Evolutionary conservation across 1,284 basidiomycete genomes (phyloP).

Genomic region (Somion occarium): DNA sequence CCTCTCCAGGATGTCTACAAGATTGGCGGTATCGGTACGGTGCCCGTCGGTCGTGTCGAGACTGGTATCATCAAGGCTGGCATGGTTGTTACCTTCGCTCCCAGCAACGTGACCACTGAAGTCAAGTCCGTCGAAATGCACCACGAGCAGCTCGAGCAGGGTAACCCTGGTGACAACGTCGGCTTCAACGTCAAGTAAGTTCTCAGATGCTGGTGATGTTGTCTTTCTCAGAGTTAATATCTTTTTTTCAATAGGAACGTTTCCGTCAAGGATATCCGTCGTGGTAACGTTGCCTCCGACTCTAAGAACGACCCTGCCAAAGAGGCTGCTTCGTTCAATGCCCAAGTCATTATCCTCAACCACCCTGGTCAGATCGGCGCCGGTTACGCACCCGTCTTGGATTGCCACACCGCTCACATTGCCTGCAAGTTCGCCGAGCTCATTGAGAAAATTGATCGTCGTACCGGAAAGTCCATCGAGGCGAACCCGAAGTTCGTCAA

Average conservation of each 20-base stretch:
- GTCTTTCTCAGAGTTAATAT: not conserved
- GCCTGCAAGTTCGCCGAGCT: slow-evolving; percentile 99
- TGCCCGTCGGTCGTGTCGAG: slow-evolving; percentile 99
- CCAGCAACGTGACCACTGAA: slow-evolving; percentile 98
- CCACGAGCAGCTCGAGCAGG: slow-evolving; percentile 97
- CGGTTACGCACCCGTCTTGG: slow-evolving; percentile 96
- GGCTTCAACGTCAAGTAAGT: slow-evolving; percentile 94
- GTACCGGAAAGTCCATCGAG: slow-evolving; percentile 93
- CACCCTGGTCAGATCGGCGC: slow-evolving; percentile 99
- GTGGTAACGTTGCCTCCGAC: slow-evolving; percentile 99
- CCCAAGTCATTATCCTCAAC: slow-evolving; percentile 99
- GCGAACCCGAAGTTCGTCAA: slow-evolving; percentile 94
- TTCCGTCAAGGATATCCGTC: slow-evolving; percentile 99
- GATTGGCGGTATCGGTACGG: slow-evolving; percentile 99
- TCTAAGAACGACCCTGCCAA: slow-evolving; percentile 99
- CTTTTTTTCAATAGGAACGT: slow-evolving; percentile 76
- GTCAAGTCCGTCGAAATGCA: slow-evolving; percentile 99
- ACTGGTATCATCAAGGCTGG: slow-evolving; percentile 99
- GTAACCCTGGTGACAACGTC: slow-evolving; percentile 98
- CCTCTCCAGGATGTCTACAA: slow-evolving; percentile 99
- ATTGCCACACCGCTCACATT: slow-evolving; percentile 99
- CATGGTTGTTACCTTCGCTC: slow-evolving; percentile 98
- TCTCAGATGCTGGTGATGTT: not conserved
- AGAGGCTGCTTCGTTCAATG: slow-evolving; percentile 99
- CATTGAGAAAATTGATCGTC: slow-evolving; percentile 99